Conservation (phyloP, 108 stramenopile genomes). For the Nitzschia sp. region DNA sequence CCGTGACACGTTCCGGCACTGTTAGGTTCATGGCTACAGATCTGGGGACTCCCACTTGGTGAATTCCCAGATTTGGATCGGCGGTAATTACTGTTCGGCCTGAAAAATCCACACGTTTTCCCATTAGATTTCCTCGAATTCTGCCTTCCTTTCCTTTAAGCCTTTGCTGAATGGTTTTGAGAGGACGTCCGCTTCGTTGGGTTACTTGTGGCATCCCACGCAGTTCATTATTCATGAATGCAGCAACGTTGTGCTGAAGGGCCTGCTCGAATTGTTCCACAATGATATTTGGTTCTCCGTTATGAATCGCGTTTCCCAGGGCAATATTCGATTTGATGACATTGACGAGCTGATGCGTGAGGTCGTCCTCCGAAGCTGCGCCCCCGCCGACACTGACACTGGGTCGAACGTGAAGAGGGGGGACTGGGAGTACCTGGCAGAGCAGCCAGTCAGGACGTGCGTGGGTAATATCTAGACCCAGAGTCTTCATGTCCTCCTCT, state of each 20-base stretch:
- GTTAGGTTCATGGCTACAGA: slow-evolving; percentile 97
- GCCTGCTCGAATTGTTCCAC: slow-evolving; percentile 94
- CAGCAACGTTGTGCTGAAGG: slow-evolving; percentile 94
- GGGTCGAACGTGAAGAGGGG: slow-evolving; percentile 99
- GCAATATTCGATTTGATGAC: slow-evolving; percentile 95
- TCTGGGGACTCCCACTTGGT: slow-evolving; percentile 98
- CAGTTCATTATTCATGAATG: slow-evolving; percentile 94
- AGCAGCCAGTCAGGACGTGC: slow-evolving; percentile 98
- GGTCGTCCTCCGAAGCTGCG: slow-evolving; percentile 90
- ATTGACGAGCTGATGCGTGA: slow-evolving; percentile 97
- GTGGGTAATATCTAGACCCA: slow-evolving; percentile 91
- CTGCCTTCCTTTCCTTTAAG: slow-evolving; percentile 99
- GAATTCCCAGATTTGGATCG: slow-evolving; percentile 98
- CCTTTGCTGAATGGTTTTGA: slow-evolving; percentile 94
- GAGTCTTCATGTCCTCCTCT: slow-evolving; percentile 85
- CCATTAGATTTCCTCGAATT: slow-evolving; percentile 99
- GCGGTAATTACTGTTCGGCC: slow-evolving; percentile 99
- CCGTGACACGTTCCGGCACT: slow-evolving; percentile 95
- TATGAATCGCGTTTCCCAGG: slow-evolving; percentile 83
- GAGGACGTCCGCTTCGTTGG: slow-evolving; percentile 94
- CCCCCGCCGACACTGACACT: slow-evolving; percentile 83
- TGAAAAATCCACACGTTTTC: slow-evolving; percentile 99
- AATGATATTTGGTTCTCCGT: slow-evolving; percentile 92
- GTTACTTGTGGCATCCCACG: slow-evolving; percentile 91
- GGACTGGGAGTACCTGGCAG: slow-evolving; percentile 95